These are phyloP conservation scores for Trichoderma afroharzianum DNA, from an alignment of 2,329 filamentous ascomycete species.

Conservation along the genomic window DNA sequence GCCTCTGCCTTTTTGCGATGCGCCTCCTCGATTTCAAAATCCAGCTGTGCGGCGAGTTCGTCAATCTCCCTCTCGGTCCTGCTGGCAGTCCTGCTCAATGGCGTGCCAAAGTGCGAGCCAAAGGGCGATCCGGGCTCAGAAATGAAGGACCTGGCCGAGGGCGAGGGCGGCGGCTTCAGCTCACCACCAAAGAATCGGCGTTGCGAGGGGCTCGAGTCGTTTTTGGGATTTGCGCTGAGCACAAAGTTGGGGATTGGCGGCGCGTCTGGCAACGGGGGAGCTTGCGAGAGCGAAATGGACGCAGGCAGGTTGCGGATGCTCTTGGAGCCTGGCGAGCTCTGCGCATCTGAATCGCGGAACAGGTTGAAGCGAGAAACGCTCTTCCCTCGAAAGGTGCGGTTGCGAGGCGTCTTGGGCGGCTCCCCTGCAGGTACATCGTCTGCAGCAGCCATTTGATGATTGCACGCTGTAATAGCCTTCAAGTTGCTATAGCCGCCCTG, in stretches of 20 bases:
- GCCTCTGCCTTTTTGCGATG: constrained; percentile 6
- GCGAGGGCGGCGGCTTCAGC: constrained; percentile 12
- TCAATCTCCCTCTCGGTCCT: constrained; percentile 18
- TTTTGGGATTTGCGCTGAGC: constrained; percentile 30
- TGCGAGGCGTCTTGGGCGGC: constrained; percentile 30
- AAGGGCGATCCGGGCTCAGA: constrained; percentile 13
- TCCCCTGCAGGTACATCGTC: constrained; percentile 21
- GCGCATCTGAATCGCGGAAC: constrained; percentile 24
- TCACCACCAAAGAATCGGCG: constrained; percentile 4
- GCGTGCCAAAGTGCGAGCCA: not conserved
- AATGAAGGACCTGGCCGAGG: constrained; percentile 11
- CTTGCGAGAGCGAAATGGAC: constrained; percentile 18
- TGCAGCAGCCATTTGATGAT: constrained; percentile 16
- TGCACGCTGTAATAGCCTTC: too few relatives aligned
- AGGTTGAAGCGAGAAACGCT: constrained; percentile 35
- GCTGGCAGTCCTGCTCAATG: not conserved
- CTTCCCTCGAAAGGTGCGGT: constrained; percentile 33
- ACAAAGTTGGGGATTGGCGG: constrained; percentile 26
- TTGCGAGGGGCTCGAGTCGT: constrained; percentile 24
- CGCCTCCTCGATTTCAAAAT: constrained; percentile 17
- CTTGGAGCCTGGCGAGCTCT: constrained; percentile 19
- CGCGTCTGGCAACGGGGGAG: constrained; percentile 23
- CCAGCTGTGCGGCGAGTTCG: constrained; percentile 15
- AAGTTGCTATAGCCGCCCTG: not conserved
- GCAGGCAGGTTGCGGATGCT: constrained; percentile 18